Conservation (phyloP, 495 filamentous ascomycete species). For the Parmelia sp. region DNA sequence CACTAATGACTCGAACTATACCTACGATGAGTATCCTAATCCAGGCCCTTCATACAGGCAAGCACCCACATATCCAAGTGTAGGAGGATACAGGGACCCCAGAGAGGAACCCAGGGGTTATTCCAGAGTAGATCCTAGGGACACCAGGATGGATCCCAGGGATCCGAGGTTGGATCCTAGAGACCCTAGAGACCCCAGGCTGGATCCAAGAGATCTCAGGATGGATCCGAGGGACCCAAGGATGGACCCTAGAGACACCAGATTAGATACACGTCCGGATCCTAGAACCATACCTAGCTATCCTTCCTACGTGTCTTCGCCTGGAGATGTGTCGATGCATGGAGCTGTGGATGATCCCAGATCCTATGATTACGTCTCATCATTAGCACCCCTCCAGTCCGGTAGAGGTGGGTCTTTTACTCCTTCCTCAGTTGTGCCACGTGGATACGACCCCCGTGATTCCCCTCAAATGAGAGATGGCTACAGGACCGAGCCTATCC, state of each 20-base stretch:
- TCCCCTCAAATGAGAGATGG: slow-evolving; percentile 20
- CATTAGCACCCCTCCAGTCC: slow-evolving; percentile 12
- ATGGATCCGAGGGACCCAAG: slow-evolving; percentile 12
- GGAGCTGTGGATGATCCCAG: slow-evolving; percentile 12
- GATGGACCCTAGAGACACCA: slow-evolving; percentile 10
- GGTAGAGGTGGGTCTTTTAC: slow-evolving; percentile 19
- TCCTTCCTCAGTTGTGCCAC: slow-evolving; percentile 13
- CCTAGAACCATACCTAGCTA: slow-evolving; percentile 14
- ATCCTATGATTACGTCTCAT: slow-evolving; percentile 14
- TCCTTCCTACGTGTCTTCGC: slow-evolving; percentile 14
- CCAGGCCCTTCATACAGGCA: slow-evolving; percentile 18
- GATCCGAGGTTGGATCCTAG: background rate
- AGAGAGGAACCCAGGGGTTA: slow-evolving; percentile 1
- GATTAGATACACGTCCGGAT: slow-evolving; percentile 15
- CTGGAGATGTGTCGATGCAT: slow-evolving; percentile 17
- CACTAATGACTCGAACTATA: slow-evolving; percentile 16
- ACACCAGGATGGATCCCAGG: slow-evolving; percentile 7
- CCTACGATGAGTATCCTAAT: slow-evolving; percentile 20
- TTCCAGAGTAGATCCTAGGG: slow-evolving; percentile 9
- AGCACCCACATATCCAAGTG: slow-evolving; percentile 14
- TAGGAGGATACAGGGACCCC: slow-evolving; percentile 7
- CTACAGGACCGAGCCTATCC: slow-evolving; percentile 20
- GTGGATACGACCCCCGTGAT: slow-evolving; percentile 18
- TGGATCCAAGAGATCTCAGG: slow-evolving; percentile 16
- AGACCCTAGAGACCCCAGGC: slow-evolving; percentile 4